Evolutionary conservation across 345 rosid species (phyloP).

Genomic region (Syzygium grande): DNA sequence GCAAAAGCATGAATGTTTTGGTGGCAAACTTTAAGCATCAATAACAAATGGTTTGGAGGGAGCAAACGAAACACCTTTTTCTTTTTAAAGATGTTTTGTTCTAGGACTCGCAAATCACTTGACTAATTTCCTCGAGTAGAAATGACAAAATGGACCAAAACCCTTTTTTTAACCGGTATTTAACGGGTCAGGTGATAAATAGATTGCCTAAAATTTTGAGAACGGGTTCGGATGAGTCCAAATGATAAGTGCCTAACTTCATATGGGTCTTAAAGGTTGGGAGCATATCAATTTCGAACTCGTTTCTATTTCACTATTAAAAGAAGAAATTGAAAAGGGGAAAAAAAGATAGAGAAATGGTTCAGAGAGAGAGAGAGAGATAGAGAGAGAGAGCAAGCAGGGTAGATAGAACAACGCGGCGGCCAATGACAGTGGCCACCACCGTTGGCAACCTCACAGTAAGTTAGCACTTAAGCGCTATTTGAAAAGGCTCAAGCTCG

Average conservation of each 20-base stretch:
- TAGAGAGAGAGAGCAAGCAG: neutral
- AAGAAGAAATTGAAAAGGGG: neutral
- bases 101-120: neutral
- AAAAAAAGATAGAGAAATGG: neutral
- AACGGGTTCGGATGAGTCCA: neutral
- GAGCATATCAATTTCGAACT: neutral
- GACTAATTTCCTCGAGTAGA: neutral
- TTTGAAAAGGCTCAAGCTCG: neutral
- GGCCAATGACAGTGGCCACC: neutral
- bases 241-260: neutral
- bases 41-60: too few species aligned
- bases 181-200: neutral
- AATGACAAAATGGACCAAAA: neutral
- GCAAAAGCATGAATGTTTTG: neutral
- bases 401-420: neutral
- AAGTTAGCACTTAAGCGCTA: neutral
- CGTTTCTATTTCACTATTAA: neutral
- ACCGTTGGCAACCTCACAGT: neutral
- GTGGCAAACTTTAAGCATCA: too few species aligned
- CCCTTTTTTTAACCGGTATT: neutral
- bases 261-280: neutral
- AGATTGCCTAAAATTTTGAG: neutral
- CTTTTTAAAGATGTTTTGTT: too few species aligned
- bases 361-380: neutral
- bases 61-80: too few species aligned